Percentiles rank a stretch among this genome's conserved stretches.
Evolutionary conservation across 805 yeast genomes (phyloP).

Genomic region (Hanseniaspora clermontiae): DNA sequence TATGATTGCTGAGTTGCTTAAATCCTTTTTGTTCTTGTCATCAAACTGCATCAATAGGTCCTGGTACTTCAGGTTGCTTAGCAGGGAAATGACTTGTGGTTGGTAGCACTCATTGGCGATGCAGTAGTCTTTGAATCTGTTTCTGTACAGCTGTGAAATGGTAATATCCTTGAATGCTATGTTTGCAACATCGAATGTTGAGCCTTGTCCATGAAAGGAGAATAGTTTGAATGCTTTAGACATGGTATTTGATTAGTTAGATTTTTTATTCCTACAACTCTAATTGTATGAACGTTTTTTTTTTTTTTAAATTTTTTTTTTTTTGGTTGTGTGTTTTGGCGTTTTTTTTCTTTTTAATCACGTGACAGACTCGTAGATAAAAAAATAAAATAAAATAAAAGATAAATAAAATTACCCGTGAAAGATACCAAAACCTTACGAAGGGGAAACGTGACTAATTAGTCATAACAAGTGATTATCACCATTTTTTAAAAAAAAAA

Average conservation of each 20-base stretch:
- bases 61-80: slow-evolving; percentile 24
- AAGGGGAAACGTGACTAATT: not conserved
- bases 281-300: too few relatives aligned
- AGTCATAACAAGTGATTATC: not conserved
- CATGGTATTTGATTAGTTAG: not conserved
- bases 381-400: not conserved
- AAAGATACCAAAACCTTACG: not conserved
- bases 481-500: not conserved
- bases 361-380: not conserved
- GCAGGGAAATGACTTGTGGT: slow-evolving; percentile 27
- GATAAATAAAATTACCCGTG: not conserved
- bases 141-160: slow-evolving; percentile 17
- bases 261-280: not conserved
- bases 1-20: slow-evolving; percentile 15
- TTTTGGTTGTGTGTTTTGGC: not conserved
- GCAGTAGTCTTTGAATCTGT: slow-evolving; percentile 20
- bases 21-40: not conserved
- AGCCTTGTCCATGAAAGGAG: slow-evolving; percentile 29
- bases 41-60: not conserved
- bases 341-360: not conserved
- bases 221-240: slow-evolving; percentile 17
- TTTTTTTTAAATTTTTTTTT: too few relatives aligned
- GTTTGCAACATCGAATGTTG: slow-evolving; percentile 21
- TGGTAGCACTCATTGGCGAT: slow-evolving; percentile 19
- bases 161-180: slow-evolving; percentile 17